Evolutionary conservation across 345 rosid species (phyloP).

Genomic region (Moricandia moricandioides): DNA sequence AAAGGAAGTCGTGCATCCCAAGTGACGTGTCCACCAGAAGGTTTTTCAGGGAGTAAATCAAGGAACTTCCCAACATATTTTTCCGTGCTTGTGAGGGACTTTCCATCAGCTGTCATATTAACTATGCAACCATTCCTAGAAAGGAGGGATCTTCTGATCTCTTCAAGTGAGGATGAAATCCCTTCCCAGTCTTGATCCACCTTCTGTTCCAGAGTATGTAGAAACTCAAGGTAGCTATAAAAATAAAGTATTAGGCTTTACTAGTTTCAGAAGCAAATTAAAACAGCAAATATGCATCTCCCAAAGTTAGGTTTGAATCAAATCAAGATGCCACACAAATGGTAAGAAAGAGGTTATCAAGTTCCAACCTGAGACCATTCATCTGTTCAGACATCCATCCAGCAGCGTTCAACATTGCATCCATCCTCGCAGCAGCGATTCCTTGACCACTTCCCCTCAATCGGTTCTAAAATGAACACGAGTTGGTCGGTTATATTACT

Average conservation of each 20-base stretch:
- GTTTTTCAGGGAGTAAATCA: conserved; percentile 73
- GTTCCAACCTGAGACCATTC: conserved; percentile 63
- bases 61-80: conserved; percentile 68
- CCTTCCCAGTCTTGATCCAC: background rate
- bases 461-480: conserved; percentile 55
- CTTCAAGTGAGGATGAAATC: background rate
- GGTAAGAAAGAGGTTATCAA: background rate
- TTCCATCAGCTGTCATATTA: conserved; percentile 87
- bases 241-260: conserved; percentile 9
- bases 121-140: conserved; percentile 51
- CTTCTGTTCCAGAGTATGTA: background rate
- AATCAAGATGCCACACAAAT: background rate
- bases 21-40: conserved; percentile 39
- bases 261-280: background rate
- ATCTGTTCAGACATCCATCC: conserved; percentile 64
- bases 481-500: conserved; percentile 5
- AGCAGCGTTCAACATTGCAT: conserved; percentile 78
- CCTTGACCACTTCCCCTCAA: conserved; percentile 91
- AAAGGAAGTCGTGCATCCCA: conserved; percentile 64
- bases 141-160: background rate
- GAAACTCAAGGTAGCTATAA: background rate
- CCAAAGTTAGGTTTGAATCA: background rate
- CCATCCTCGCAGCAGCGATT: conserved; percentile 88
- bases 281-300: background rate
- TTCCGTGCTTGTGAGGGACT: conserved; percentile 54